These are phyloP conservation scores for Mycena metata DNA, from an alignment of 768 basidiomycete species.

Conservation along the genomic window DNA sequence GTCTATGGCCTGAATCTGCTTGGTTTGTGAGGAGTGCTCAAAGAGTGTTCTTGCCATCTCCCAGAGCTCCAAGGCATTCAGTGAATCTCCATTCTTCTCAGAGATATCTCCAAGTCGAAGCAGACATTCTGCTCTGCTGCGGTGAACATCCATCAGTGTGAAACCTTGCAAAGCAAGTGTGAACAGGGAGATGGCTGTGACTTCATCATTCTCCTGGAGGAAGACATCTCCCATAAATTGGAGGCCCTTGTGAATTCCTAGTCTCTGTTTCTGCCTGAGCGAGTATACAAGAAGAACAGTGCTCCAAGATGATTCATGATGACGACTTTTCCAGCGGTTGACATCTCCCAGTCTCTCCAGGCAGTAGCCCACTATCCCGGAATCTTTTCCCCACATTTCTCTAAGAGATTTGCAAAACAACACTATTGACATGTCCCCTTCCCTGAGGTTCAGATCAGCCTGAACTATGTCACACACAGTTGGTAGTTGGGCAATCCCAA, in stretches of 20 bases:
- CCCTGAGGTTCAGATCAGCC: neutral
- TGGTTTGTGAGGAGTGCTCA: neutral
- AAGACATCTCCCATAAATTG: neutral
- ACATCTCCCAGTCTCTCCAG: neutral
- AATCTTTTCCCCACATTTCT: neutral
- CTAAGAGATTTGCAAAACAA: neutral
- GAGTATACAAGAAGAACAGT: neutral
- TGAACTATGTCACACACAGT: neutral
- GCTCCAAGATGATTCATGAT: neutral
- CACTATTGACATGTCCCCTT: neutral
- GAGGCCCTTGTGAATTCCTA: neutral
- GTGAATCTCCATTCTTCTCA: neutral
- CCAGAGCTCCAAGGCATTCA: neutral
- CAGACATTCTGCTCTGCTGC: neutral
- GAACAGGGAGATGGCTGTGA: neutral
- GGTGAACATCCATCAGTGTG: conserved; percentile 1
- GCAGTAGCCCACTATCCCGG: neutral
- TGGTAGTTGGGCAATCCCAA: too few relatives aligned
- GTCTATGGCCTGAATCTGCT: neutral
- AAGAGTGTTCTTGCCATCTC: neutral
- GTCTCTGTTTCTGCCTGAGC: neutral
- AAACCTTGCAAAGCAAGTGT: neutral
- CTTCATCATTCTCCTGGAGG: neutral
- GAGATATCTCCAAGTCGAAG: neutral
- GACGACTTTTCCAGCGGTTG: neutral